Base-by-base conservation (phyloP, 2,329 filamentous ascomycete genomes). In the Trichoderma harzianum region DNA sequence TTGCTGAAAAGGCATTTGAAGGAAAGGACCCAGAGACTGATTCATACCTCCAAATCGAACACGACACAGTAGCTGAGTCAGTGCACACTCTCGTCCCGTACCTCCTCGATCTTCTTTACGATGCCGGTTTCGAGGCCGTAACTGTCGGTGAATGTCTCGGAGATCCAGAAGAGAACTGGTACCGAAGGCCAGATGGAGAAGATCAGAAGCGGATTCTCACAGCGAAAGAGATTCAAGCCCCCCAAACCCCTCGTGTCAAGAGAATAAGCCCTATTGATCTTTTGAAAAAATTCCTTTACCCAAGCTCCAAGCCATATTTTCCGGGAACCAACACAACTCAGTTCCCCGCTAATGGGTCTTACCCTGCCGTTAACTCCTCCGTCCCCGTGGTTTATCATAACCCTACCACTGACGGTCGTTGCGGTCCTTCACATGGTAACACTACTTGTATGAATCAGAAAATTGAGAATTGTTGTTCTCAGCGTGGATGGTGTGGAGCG, bases 81-180 rank as follows among this genome's bases (percentile, higher is more conserved):
- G 85, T 84, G 21, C 78, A 81, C 61, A 84, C 83, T 70, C 77
- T 87, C 69, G 80, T 80, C 2, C 77, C 78, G 80, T 81, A 82
- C 73, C 84, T 86, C 79, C 78, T 86, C 55, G 71, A 78, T 47
- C 80, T 78, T 53, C 78, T 88, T 55, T 72, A 76, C 8, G 74
- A 76, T 3, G 82, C 83, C 66, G 85, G 85, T 1, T 83, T 83
- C 74, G 77, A 74, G 26, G 80, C 83, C 34, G 86, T 88, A 11
- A 87, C 87, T 1, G 85, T 81, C 0, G 79, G 79, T 11, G 83
- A 89, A 72, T 90, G 88, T 76, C 81, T 90, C 18, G 82, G 83
- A 12, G 87, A 90, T 75, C 79, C 86, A 7, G 75, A 79, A 8
- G 83, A 80, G 60, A 83, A 85, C 76, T 90, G 88, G 88, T 90